Percentiles rank a stretch among this genome's conserved stretches.
Conservation (phyloP, 805 yeast species). For the Nakazawaea siamensis region DNA sequence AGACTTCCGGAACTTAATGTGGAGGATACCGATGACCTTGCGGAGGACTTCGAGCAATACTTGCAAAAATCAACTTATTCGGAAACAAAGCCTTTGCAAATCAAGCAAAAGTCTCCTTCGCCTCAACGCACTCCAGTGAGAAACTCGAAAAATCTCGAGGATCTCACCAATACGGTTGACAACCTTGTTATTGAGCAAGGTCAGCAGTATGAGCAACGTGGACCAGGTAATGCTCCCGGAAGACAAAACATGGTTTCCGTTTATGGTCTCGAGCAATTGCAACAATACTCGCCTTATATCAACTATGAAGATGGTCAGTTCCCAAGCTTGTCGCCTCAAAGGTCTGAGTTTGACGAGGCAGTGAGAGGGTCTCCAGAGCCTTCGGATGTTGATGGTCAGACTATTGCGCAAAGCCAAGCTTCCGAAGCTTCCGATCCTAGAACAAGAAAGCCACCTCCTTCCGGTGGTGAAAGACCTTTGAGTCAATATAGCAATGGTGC, state of each 20-base stretch:
- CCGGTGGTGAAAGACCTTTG: not conserved
- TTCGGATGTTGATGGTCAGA: not conserved
- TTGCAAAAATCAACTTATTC: conserved; percentile 7
- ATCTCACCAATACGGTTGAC: conserved; percentile 4
- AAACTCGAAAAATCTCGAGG: not conserved
- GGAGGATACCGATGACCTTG: conserved; percentile 7
- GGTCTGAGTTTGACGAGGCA: not conserved
- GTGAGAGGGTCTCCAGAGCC: conserved; percentile 3
- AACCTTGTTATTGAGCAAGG: not conserved
- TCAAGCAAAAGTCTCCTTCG: conserved; percentile 1
- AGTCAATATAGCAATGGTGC: conserved; percentile 4
- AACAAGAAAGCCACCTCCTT: conserved; percentile 9
- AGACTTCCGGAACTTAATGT: conserved; percentile 8
- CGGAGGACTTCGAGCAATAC: conserved; percentile 2
- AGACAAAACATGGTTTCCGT: conserved; percentile 4
- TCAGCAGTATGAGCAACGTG: not conserved
- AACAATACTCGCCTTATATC: conserved; percentile 9
- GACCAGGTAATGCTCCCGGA: not conserved
- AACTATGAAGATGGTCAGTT: conserved; percentile 9
- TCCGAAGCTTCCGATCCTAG: conserved; percentile 1
- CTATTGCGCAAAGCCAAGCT: not conserved
- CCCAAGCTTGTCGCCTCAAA: conserved; percentile 4
- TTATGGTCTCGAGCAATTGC: conserved; percentile 9
- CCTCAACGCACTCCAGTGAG: not conserved
- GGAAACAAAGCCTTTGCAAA: conserved; percentile 5